Evolutionary conservation across 331 rosid species (phyloP), one percentile per base, ranked within the genome.

Genomic region (Malus hybrid): DNA sequence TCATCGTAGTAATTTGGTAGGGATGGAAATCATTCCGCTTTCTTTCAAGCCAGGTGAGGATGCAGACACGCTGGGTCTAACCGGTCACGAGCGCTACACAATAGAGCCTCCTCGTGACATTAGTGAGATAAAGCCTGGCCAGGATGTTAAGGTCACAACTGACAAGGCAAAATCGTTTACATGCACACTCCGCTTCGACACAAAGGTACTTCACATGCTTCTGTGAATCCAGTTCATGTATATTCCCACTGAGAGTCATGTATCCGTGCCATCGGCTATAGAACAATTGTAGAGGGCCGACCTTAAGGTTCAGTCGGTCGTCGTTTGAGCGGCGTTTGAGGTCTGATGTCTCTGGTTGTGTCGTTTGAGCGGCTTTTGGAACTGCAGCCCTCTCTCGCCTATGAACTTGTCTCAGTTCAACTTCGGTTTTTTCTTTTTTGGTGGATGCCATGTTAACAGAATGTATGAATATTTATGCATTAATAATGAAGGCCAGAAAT

Each of bases 1-100:
- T 53, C 90, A 82, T 32, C 80, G 82, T 13, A 73, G 86, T 60
- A 82, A 84, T 78, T 77, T 84, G 32, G 86, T 64, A 10, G 57
- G 78, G 7, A 70, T 87, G 91, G 81, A 84, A 22, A 83, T 87
- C 7, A 71, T 87, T 64, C 89, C 91, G 24, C 82, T 85, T 19
- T 73, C 86, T 71, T 85, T 87, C 87, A 82, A 80, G 77, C 74
- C 81, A 34, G 81, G 86, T 20, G 89, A 85, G 75, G 91, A 87
- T 79, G 83, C 84, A 19, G 86, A 83, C 7, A 66, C 88, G 22
- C 85, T 83, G 14, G 86, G 85, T 28, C 65, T 85, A 19, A 81
- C 78, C 0, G 89, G 86, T 60, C 86, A 71, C 2, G 85, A 88
- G 73, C 70, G 66, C 36, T 85, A 12, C 82, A 88, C 76, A 13